Conservation (phyloP, 2,329 filamentous ascomycete species). For the Simplicillium sp. region DNA sequence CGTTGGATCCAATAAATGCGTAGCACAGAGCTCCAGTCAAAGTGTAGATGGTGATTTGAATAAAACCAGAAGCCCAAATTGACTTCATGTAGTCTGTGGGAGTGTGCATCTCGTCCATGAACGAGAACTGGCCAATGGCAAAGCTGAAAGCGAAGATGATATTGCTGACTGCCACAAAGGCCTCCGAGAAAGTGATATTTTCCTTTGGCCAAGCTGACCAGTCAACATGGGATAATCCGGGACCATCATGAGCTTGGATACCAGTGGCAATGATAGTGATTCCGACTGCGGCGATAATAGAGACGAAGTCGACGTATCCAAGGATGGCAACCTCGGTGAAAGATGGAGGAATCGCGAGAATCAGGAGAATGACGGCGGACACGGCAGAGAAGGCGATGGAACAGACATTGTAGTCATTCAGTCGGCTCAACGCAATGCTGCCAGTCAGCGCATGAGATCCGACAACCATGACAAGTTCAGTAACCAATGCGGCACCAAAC, state of each 20-base stretch:
- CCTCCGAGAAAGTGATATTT: conserved; percentile 33
- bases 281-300: conserved; percentile 49
- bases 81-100: conserved; percentile 31
- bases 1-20: conserved; percentile 48
- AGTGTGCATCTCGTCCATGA: conserved; percentile 33
- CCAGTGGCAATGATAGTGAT: conserved; percentile 55
- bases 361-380: conserved; percentile 24
- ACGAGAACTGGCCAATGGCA: conserved; percentile 29
- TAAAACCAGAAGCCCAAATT: conserved; percentile 45
- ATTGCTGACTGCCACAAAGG: conserved; percentile 50
- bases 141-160: conserved; percentile 56
- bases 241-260: conserved; percentile 18
- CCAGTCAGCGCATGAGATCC: conserved; percentile 59
- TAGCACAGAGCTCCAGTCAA: conserved; percentile 56
- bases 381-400: conserved; percentile 26
- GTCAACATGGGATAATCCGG: conserved; percentile 2
- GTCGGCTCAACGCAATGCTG: conserved; percentile 51
- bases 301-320: conserved; percentile 41
- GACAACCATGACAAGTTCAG: conserved; percentile 58
- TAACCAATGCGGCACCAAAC: conserved; percentile 42
- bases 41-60: conserved; percentile 52
- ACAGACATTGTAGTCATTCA: conserved; percentile 40
- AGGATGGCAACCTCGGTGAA: conserved; percentile 29
- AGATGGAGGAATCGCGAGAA: conserved; percentile 27
- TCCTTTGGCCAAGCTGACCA: conserved; percentile 27